Evolutionary conservation across 106 monocot species (phyloP).

Genomic region (Xerophyta viscosa): DNA sequence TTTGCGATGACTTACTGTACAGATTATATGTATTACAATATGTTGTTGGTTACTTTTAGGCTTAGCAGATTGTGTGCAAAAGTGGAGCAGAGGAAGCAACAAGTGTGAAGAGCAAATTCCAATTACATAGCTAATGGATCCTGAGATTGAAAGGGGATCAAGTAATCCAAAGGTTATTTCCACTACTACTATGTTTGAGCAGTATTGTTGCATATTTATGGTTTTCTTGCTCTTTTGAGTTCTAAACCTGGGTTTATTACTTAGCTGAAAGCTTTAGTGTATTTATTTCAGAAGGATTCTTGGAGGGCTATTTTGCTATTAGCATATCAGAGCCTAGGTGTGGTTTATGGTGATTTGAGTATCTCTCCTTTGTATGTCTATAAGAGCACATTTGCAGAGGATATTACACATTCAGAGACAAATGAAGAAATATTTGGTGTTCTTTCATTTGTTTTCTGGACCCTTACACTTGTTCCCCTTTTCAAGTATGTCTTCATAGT

Average conservation of each 20-base stretch:
- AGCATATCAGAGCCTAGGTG: constrained; percentile 63
- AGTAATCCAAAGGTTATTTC: constrained; percentile 1
- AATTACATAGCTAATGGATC: constrained; percentile 5
- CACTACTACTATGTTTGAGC: no score
- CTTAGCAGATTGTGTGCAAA: background rate
- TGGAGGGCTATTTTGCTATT: constrained; percentile 50
- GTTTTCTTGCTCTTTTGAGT: no score
- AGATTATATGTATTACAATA: no score
- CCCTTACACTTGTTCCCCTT: constrained; percentile 53
- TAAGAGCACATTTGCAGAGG: constrained; percentile 65
- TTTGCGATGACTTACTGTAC: no score
- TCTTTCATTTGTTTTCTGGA: constrained; percentile 62
- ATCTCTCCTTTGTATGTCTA: constrained; percentile 67
- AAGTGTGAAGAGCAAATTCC: background rate
- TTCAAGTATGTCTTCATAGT: constrained; percentile 72
- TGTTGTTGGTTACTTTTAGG: background rate
- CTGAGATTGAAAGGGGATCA: constrained; percentile 1
- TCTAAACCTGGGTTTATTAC: no score
- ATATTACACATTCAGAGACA: constrained; percentile 52
- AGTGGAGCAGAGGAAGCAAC: background rate
- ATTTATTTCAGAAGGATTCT: constrained; percentile 37
- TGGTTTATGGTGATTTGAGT: constrained; percentile 61
- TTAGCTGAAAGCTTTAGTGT: background rate
- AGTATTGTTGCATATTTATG: no score
- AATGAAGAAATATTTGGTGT: constrained; percentile 64